A percentile compares a stretch with the other conserved stretches of the same genome.
phyloP scores from a whole-genome alignment of 768 basidiomycete species.

The Xanthoconium purpureum region DNA sequence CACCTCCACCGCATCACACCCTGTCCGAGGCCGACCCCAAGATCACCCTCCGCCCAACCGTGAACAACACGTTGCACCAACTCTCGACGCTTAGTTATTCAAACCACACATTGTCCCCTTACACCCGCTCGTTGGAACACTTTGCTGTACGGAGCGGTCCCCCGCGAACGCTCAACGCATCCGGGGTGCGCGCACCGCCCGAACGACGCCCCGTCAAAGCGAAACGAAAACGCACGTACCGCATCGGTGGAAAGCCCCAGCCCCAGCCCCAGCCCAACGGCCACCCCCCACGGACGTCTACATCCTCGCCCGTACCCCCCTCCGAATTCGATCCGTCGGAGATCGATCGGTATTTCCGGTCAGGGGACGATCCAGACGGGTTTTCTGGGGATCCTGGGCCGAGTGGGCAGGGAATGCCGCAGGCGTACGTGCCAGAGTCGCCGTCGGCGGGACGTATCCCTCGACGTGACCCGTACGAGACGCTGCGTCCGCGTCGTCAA shows the following conservation, averaged over 20 bases:
- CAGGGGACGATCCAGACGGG: slow-evolving; percentile 22
- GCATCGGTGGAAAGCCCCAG: slow-evolving; percentile 41
- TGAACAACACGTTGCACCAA: slow-evolving; percentile 80
- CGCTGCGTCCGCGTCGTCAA: slow-evolving; percentile 9
- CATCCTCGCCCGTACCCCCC: slow-evolving; percentile 37
- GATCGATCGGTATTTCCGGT: slow-evolving; percentile 72
- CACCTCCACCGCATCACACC: slow-evolving; percentile 33
- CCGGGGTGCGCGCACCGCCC: slow-evolving; percentile 32
- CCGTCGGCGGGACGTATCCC: not conserved
- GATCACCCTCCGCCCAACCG: slow-evolving; percentile 60
- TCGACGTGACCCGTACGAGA: slow-evolving; percentile 3
- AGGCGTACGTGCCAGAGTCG: not conserved
- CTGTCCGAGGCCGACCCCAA: slow-evolving; percentile 45
- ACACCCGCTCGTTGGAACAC: slow-evolving; percentile 85
- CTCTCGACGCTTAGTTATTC: slow-evolving; percentile 82
- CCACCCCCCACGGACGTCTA: slow-evolving; percentile 14
- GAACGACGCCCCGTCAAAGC: slow-evolving; percentile 67
- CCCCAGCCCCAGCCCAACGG: not conserved
- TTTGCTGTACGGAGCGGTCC: slow-evolving; percentile 91
- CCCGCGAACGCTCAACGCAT: slow-evolving; percentile 43
- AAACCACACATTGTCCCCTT: slow-evolving; percentile 92
- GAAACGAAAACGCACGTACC: slow-evolving; percentile 69
- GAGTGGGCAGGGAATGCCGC: not conserved
- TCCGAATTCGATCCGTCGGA: slow-evolving; percentile 67
- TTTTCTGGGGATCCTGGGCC: not conserved